A percentile compares a stretch with the other conserved stretches of the same genome.
Conservation (phyloP, 2,329 filamentous ascomycete species). For the Fonsecaea monophora region DNA sequence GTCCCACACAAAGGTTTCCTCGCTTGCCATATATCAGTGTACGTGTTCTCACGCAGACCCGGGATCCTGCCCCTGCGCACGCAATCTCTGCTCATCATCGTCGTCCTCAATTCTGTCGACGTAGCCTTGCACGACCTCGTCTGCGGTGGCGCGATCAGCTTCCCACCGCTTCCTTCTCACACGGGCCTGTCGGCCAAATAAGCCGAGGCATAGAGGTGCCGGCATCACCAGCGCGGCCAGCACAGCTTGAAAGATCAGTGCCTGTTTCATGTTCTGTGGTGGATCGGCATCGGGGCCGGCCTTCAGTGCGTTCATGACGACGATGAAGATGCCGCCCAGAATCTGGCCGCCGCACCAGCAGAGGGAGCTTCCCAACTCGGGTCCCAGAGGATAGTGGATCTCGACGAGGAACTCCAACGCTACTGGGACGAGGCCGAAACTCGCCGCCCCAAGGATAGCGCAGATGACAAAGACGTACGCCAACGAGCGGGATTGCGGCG, state of each 20-base stretch:
- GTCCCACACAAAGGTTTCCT: too few relatives aligned
- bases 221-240: constrained; percentile 70
- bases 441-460: constrained; percentile 76
- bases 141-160: constrained; percentile 45
- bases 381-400: constrained; percentile 82
- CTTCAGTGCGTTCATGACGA: constrained; percentile 77
- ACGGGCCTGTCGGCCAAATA: constrained; percentile 63
- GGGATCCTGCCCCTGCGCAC: not conserved
- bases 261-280: constrained; percentile 73
- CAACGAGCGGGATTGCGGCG: constrained; percentile 67
- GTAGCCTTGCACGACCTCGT: constrained; percentile 16
- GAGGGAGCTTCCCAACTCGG: constrained; percentile 82
- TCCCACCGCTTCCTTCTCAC: constrained; percentile 51
- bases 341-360: constrained; percentile 89
- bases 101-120: constrained; percentile 11
- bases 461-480: constrained; percentile 71
- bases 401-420: constrained; percentile 87
- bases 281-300: constrained; percentile 60
- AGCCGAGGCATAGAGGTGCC: constrained; percentile 70
- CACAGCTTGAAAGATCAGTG: constrained; percentile 80
- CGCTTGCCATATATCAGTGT: not conserved
- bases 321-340: constrained; percentile 81
- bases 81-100: not conserved
- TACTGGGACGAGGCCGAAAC: constrained; percentile 81
- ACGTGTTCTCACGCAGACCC: not conserved